A percentile compares a stretch with the other conserved stretches of the same genome.
phyloP scores from a whole-genome alignment of 1,139 yeast species.

The Meyerozyma carpophila region DNA sequence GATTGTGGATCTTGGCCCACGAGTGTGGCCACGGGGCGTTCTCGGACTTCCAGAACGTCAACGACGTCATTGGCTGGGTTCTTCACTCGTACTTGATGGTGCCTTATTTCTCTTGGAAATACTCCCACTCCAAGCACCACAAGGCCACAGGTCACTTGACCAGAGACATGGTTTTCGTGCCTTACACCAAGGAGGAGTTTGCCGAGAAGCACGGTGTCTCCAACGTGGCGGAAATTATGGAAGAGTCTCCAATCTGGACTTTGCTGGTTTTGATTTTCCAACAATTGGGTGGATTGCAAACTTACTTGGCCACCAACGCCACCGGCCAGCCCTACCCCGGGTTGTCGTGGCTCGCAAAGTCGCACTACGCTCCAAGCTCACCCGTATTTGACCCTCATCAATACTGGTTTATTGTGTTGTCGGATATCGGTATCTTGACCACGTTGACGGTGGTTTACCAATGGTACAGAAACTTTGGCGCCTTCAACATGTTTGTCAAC shows the following conservation, averaged over 20 bases:
- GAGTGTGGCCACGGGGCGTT: conserved; percentile 67
- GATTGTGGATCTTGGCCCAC: conserved; percentile 60
- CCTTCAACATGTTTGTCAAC: conserved; percentile 42
- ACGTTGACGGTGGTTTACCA: conserved; percentile 34
- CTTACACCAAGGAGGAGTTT: conserved; percentile 47
- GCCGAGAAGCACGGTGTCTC: conserved; percentile 12
- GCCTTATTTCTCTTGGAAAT: conserved; percentile 62
- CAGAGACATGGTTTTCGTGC: conserved; percentile 59
- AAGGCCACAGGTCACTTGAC: conserved; percentile 58
- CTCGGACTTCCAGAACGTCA: conserved; percentile 49
- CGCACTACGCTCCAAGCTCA: conserved; percentile 50
- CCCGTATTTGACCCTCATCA: conserved; percentile 52
- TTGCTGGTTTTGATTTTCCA: conserved; percentile 39
- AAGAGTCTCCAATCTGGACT: conserved; percentile 52
- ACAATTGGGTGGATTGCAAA: conserved; percentile 52
- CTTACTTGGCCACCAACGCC: conserved; percentile 44
- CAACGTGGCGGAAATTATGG: conserved; percentile 42
- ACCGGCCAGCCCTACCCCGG: conserved; percentile 48
- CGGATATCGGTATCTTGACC: conserved; percentile 51
- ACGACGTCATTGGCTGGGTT: conserved; percentile 56
- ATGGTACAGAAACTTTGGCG: conserved; percentile 45
- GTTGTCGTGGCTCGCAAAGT: conserved; percentile 22
- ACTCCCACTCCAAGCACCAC: conserved; percentile 56
- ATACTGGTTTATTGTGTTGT: conserved; percentile 48
- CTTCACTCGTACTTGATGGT: conserved; percentile 54